Conservation (phyloP, 1,284 basidiomycete species). For the Austropuccinia psidii region DNA sequence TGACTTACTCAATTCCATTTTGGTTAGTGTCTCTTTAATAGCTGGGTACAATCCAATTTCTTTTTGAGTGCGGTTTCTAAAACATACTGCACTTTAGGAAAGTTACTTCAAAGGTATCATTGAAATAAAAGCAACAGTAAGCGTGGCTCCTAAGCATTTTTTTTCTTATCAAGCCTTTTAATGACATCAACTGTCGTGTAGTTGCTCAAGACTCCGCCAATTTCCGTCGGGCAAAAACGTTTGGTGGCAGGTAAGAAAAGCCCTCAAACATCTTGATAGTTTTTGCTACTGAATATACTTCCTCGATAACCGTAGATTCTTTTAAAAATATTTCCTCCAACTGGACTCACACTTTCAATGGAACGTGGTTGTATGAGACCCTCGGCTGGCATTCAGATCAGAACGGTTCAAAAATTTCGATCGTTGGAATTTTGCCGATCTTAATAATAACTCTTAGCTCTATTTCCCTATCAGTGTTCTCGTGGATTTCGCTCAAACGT, state of each 20-base stretch:
- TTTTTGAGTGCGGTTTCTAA: not conserved
- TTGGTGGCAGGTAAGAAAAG: not conserved
- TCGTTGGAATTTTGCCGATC: constrained; percentile 14
- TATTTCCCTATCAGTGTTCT: not conserved
- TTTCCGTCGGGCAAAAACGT: not conserved
- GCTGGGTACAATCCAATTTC: not conserved
- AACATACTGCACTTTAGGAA: not conserved
- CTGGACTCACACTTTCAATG: not conserved
- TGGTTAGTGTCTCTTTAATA: constrained; percentile 3
- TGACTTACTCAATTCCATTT: not conserved
- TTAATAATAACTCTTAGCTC: not conserved
- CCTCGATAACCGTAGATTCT: no score
- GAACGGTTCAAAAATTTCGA: not conserved
- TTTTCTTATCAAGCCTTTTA: no score
- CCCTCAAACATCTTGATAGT: not conserved
- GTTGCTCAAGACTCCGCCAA: constrained; percentile 9
- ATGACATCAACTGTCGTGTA: no score
- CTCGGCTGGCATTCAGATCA: constrained; percentile 13
- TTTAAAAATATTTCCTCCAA: not conserved
- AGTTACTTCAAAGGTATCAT: constrained; percentile 3
- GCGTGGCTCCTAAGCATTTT: no score
- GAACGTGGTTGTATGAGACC: constrained; percentile 14
- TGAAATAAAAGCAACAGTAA: not conserved
- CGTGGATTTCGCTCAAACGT: constrained; percentile 6
- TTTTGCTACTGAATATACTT: no score